Conservation (phyloP, 208 protist species). For the Porcisia deanei region DNA sequence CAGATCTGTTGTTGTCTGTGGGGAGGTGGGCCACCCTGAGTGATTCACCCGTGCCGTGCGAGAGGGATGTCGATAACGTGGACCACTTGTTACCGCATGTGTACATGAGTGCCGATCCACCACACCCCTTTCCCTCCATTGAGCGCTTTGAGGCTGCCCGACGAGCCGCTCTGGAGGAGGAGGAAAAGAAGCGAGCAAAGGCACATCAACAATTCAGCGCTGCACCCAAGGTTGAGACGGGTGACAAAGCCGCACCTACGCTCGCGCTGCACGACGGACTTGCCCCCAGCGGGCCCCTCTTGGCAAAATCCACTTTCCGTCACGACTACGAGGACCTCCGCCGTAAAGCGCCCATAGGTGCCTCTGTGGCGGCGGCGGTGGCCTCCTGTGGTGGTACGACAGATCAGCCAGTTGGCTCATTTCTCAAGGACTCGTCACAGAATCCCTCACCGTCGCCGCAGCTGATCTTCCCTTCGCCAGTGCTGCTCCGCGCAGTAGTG, state of each 20-base stretch:
- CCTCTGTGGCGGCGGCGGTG: not conserved
- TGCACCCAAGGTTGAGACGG: not conserved
- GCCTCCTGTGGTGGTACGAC: not conserved
- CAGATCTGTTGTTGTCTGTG: not conserved
- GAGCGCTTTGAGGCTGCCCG: constrained; percentile 10
- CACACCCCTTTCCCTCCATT: constrained; percentile 9
- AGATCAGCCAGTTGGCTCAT: not conserved
- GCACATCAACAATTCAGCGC: not conserved
- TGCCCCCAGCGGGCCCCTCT: constrained; percentile 1
- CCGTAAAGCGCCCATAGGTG: not conserved
- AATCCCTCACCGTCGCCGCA: not conserved
- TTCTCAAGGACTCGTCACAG: not conserved
- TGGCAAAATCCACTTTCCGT: constrained; percentile 1
- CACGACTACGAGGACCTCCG: not conserved
- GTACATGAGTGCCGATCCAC: not conserved
- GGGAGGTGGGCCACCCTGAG: not conserved
- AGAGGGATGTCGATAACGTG: not conserved
- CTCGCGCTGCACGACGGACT: not conserved
- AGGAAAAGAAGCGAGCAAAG: not conserved
- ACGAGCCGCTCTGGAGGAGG: not conserved
- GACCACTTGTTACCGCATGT: constrained; percentile 8
- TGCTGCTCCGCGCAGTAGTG: constrained; percentile 24
- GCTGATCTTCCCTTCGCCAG: constrained; percentile 15
- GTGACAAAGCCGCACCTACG: not conserved
- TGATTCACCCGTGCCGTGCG: not conserved